A percentile compares a stretch with the other conserved stretches of the same genome.
Evolutionary conservation across 2,329 filamentous ascomycete species (phyloP).

Genomic region (Rachicladosporium sp.): DNA sequence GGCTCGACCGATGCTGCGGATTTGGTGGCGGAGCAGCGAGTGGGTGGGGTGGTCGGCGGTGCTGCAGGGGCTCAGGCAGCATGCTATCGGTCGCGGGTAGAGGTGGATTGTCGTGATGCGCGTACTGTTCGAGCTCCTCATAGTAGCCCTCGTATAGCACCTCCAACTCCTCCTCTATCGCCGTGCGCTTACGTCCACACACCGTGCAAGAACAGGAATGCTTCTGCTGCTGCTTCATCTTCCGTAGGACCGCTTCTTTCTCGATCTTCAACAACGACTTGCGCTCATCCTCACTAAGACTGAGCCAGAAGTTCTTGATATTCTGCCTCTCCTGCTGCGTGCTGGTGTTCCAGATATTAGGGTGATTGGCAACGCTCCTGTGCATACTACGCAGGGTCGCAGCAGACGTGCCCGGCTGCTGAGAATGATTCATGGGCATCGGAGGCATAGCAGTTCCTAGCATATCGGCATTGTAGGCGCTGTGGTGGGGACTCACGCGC

Average conservation of each 20-base stretch:
- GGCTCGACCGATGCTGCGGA: constrained; percentile 56
- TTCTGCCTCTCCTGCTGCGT: constrained; percentile 89
- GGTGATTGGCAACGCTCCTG: constrained; percentile 32
- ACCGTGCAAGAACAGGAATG: constrained; percentile 97
- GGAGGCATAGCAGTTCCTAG: constrained; percentile 12
- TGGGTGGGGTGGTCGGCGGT: constrained; percentile 28
- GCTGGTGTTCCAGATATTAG: constrained; percentile 96
- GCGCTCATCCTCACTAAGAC: constrained; percentile 83
- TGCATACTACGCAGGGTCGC: constrained; percentile 10
- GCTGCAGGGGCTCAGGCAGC: constrained; percentile 38
- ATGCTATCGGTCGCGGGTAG: constrained; percentile 47
- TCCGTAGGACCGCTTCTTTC: constrained; percentile 92
- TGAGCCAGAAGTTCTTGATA: constrained; percentile 97
- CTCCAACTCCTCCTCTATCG: constrained; percentile 95
- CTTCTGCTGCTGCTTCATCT: constrained; percentile 99
- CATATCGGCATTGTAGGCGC: constrained; percentile 14
- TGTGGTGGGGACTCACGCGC: constrained; percentile 2
- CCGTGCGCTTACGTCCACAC: constrained; percentile 87
- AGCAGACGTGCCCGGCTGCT: constrained; percentile 6
- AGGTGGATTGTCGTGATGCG: constrained; percentile 60
- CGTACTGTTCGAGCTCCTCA: constrained; percentile 93
- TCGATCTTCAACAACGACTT: constrained; percentile 95
- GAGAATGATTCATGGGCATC: constrained; percentile 11
- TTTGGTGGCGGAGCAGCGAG: constrained; percentile 24
- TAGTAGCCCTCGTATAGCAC: constrained; percentile 98